Base-by-base conservation (phyloP, 2,329 filamentous ascomycete species). In the Ophiosphaerella narmari region DNA sequence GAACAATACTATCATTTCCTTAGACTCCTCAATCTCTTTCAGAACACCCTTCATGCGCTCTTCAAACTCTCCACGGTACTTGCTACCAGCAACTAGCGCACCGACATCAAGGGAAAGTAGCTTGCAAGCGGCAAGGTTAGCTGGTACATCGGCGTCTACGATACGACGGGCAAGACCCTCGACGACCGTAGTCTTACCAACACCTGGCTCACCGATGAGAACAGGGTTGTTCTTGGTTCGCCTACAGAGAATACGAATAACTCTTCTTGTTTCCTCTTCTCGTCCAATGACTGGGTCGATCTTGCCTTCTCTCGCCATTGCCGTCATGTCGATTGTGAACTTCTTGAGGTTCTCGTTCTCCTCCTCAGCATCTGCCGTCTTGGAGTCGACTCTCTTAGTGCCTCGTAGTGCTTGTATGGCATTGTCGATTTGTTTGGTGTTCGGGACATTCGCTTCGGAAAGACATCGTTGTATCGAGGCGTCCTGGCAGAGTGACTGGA, bases 181-280 rank as follows among this genome's bases (percentile, higher is more conserved):
- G 42, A 97, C 91, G 48, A 99, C 92, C 5, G 94, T 97, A 4
- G 94, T 99, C 80, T 99, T 99, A 70, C 94, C 94, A 21, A 97
- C 94, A 86, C 94, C 94, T 32, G 94, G 93, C 71, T 97, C 92
- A 78, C 94, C 94, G 59, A 99, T 97, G 60, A 99, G 84, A 41
- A 97, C 93, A 1, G 94, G 94, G 75, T 99, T 99, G 81, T 99
- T 97, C 83, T 97, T 97, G 55, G 93, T 97, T 70, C 93, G 85
- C 72, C 94, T 84, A 32, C 91, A 96, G 55, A 97, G 79, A 58
- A 97, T 97, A 50, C 93, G 87, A 61, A 97, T 86, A 21, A 96
- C 92, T 67, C 93, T 83, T 67, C 93, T 83, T 65, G 97, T 97
- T 74, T 97, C 94, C 70, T 97, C 93, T 73, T 97, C 93, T 76